A percentile compares a stretch with the other conserved stretches of the same genome.
phyloP scores from a whole-genome alignment of 179 eudicot species.

The Vitellaria paradoxa region DNA sequence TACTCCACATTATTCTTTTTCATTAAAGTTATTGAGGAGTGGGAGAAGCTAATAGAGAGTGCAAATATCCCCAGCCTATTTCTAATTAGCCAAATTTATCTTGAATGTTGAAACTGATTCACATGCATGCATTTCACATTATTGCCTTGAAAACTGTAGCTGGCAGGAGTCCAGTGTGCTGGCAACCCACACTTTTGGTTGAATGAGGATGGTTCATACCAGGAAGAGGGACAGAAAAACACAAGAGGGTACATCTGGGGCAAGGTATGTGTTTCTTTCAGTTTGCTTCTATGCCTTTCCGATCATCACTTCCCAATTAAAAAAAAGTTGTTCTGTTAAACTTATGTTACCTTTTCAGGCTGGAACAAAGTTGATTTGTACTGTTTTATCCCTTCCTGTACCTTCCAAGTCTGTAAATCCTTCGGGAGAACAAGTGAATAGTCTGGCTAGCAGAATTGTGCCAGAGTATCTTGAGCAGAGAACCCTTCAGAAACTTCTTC shows the following conservation, averaged over 20 bases:
- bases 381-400: slow-evolving; percentile 87
- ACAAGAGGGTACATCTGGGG: slow-evolving; percentile 98
- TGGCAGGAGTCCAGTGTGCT: slow-evolving; percentile 99
- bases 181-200: slow-evolving; percentile 99
- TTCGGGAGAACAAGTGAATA: slow-evolving; percentile 54
- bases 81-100: neutral
- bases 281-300: slow-evolving; percentile 8
- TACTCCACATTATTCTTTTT: too few relatives aligned
- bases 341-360: slow-evolving; percentile 47
- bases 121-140: slow-evolving; percentile 6
- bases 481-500: slow-evolving; percentile 73
- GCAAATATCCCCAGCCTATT: too few relatives aligned
- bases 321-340: neutral
- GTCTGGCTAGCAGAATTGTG: slow-evolving; percentile 37
- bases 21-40: too few relatives aligned
- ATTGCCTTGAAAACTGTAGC: slow-evolving; percentile 40
- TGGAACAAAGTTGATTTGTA: slow-evolving; percentile 89
- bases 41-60: too few relatives aligned
- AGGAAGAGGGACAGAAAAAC: slow-evolving; percentile 98
- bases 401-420: slow-evolving; percentile 65
- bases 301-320: neutral
- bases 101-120: slow-evolving; percentile 11
- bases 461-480: slow-evolving; percentile 67
- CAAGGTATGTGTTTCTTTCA: slow-evolving; percentile 50
- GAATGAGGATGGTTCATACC: slow-evolving; percentile 98